Evolutionary conservation across 1,139 yeast species (phyloP).

Genomic region (Protomyces arabidopsidicola): DNA sequence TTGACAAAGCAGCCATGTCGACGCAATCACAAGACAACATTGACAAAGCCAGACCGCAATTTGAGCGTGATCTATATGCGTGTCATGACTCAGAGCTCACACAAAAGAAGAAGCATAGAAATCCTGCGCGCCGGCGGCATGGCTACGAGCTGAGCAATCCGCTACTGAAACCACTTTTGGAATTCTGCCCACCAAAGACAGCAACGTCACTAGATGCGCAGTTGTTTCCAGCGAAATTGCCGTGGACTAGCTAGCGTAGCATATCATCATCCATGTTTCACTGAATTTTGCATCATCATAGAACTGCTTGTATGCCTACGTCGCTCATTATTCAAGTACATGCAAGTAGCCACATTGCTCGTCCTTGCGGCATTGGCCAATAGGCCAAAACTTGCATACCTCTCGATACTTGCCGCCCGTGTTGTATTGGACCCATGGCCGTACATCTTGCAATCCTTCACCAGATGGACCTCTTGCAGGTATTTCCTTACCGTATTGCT

Average conservation of each 20-base stretch:
- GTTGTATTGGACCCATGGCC: conserved; percentile 22
- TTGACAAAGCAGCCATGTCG: conserved; percentile 45
- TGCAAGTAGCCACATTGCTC: conserved; percentile 21
- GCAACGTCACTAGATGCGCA: background rate
- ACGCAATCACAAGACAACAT: background rate
- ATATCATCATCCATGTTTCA: background rate
- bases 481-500: background rate
- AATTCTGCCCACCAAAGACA: conserved; percentile 9
- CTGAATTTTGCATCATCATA: background rate
- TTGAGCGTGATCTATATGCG: conserved; percentile 61
- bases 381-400: conserved; percentile 8
- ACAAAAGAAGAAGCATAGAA: conserved; percentile 49
- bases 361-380: conserved; percentile 18
- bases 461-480: background rate
- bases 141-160: conserved; percentile 40
- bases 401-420: conserved; percentile 17
- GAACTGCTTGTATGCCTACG: background rate
- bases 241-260: background rate
- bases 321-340: background rate
- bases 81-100: conserved; percentile 43
- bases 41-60: conserved; percentile 53
- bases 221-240: conserved; percentile 3
- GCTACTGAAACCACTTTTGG: background rate
- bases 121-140: conserved; percentile 55
- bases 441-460: conserved; percentile 6